These are phyloP conservation scores for Aristolochia fimbriata DNA, from an alignment of 164 flowering plant genomes.

Conservation along the genomic window DNA sequence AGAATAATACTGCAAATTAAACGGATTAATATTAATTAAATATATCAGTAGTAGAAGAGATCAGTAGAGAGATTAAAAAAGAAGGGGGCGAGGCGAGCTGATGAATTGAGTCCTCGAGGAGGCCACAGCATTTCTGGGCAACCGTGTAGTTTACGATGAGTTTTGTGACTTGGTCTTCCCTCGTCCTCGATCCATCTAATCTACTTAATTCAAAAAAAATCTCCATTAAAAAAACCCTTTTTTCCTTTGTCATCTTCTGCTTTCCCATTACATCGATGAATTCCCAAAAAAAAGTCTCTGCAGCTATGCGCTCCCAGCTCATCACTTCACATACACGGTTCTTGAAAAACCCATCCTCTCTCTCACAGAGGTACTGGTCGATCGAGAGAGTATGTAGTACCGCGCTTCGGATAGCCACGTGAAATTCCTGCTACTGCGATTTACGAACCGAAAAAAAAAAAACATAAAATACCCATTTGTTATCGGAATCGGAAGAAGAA, in stretches of 20 bases:
- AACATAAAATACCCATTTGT: not conserved
- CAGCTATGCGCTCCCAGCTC: conserved; percentile 24
- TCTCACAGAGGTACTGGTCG: no score
- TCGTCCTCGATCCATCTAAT: conserved; percentile 4
- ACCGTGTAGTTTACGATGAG: conserved; percentile 17
- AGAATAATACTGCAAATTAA: not conserved
- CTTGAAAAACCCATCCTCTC: no score
- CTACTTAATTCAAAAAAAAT: no score
- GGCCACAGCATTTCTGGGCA: conserved; percentile 6
- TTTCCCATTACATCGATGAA: conserved; percentile 24
- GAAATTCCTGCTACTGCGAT: conserved; percentile 3
- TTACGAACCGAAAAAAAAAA: not conserved
- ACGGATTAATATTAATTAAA: not conserved
- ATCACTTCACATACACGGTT: conserved; percentile 11
- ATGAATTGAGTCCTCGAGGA: not conserved
- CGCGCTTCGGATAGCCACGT: conserved; percentile 2
- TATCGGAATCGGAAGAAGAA: no score
- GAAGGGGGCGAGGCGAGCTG: not conserved
- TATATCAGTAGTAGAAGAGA: no score
- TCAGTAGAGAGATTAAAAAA: not conserved
- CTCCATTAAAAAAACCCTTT: conserved; percentile 1
- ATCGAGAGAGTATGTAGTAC: no score
- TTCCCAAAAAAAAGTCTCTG: conserved; percentile 23
- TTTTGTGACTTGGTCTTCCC: conserved; percentile 11
- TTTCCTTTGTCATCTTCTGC: conserved; percentile 52